Evolutionary conservation across 768 basidiomycete genomes (phyloP), one percentile per base, ranked within the genome.

Genomic region (Suillus lakei): DNA sequence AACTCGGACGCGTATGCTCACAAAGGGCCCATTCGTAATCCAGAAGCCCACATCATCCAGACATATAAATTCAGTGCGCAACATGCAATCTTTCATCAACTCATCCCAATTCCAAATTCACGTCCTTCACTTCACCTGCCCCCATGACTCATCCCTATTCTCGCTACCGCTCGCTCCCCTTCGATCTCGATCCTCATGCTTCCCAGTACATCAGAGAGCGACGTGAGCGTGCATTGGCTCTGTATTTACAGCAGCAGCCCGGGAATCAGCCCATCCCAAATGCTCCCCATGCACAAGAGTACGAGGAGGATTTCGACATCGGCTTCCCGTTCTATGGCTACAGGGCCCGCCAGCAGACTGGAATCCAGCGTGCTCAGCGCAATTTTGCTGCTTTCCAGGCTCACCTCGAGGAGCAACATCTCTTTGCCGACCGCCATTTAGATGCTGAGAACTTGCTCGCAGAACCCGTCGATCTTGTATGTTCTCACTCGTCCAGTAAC

Each of bases 141-240:
- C 12, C 10, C 23, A 48, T 23, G n/a, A 10, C 46, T 48, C n/a
- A 13, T 48, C 46, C 46, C 23, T 26, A 12, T 48, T 16, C 23
- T 15, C 26, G 4, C 15, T 48, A 48, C 46, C 23, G 1, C 6
- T 15, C 48, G 7, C 26, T 50, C 26, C 23, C 23, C 23, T 50
- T 50, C 23, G 13, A 13, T 6, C 16, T 5, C 10, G 44, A 56
- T 13, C 16, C 23, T 38, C 38, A 50, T 54, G 13, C 82, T 34
- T 78, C 79, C 12, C 70, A 74, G 44, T 71, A 70, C 34, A 50
- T 71, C 53, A 72, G 70, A 59, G n/a, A 46, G n/a, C 46, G 5
- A 46, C 46, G n/a, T 46, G 46, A 46, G 12, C 46, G n/a, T 21
- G 46, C n/a, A 46, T 10, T 2, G 3, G 46, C 46, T n/a, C 46